A percentile compares a stretch with the other conserved stretches of the same genome.
Evolutionary conservation across 2,329 filamentous ascomycete genomes (phyloP).

Genomic region (Paramyrothecium sp.): DNA sequence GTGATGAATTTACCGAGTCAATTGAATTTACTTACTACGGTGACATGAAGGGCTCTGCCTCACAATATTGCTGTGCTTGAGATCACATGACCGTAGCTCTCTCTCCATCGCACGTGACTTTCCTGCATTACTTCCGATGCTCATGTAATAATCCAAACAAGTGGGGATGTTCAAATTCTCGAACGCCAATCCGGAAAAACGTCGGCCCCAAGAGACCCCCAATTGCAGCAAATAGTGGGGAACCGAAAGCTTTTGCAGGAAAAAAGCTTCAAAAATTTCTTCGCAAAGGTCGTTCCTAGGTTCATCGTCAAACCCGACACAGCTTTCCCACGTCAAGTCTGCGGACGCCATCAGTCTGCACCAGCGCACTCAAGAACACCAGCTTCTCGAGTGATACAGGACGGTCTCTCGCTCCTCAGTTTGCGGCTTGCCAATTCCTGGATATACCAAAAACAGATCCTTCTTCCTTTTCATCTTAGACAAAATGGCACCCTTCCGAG

Average conservation of each 20-base stretch:
- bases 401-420: constrained; percentile 16
- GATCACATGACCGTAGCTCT: constrained; percentile 18
- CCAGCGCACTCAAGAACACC: constrained; percentile 18
- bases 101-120: constrained; percentile 17
- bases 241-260: constrained; percentile 7
- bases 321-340: constrained; percentile 28
- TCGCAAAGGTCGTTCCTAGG: constrained; percentile 22
- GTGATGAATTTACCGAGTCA: too few relatives aligned
- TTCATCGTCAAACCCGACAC: constrained; percentile 22
- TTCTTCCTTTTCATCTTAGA: constrained; percentile 16
- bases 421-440: constrained; percentile 16
- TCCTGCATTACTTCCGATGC: not conserved
- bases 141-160: not conserved
- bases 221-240: constrained; percentile 7
- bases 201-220: constrained; percentile 21
- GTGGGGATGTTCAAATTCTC: not conserved
- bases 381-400: constrained; percentile 13
- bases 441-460: not conserved
- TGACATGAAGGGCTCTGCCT: not conserved
- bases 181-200: constrained; percentile 10
- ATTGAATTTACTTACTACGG: not conserved
- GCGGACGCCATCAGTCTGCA: constrained; percentile 23
- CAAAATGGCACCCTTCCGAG: constrained; percentile 28
- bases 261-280: constrained; percentile 39
- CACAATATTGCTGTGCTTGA: constrained; percentile 4